phyloP scores from a whole-genome alignment of 108 stramenopile species.

The Nitzschia sp. region DNA sequence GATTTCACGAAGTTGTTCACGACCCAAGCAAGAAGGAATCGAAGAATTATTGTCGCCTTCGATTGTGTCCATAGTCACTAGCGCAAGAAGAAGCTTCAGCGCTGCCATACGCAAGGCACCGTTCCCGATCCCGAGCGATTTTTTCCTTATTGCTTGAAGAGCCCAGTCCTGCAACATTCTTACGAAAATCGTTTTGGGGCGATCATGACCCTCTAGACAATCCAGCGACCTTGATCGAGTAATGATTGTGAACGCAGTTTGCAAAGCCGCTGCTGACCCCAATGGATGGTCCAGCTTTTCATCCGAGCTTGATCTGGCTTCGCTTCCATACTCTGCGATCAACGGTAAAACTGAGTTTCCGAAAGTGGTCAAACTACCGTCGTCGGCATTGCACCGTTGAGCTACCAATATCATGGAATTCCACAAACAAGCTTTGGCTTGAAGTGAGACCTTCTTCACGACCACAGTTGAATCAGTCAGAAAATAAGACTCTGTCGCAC shows the following conservation, averaged over 20 bases:
- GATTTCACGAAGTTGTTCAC: not conserved
- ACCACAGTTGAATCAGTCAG: not conserved
- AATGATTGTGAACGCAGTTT: not conserved
- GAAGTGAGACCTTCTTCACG: not conserved
- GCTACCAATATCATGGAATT: not conserved
- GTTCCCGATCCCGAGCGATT: not conserved
- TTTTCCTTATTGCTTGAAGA: too few relatives aligned
- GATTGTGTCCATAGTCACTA: not conserved
- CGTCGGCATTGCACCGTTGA: not conserved
- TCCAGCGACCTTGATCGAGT: not conserved
- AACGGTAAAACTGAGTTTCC: not conserved
- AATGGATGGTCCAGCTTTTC: too few relatives aligned
- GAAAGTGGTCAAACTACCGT: not conserved
- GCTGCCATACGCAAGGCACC: not conserved
- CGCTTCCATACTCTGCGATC: not conserved
- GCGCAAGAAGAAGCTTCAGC: slow-evolving; percentile 1
- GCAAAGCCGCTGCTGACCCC: not conserved
- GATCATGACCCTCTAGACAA: not conserved
- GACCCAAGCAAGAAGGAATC: not conserved
- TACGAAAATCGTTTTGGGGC: not conserved
- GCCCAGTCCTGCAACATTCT: not conserved
- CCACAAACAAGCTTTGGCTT: slow-evolving; percentile 6
- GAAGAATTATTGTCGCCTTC: too few relatives aligned
- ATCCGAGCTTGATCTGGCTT: too few relatives aligned
- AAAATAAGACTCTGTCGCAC: not conserved